Conservation (phyloP, 2,329 filamentous ascomycete genomes). For the Colletotrichum sp. region DNA sequence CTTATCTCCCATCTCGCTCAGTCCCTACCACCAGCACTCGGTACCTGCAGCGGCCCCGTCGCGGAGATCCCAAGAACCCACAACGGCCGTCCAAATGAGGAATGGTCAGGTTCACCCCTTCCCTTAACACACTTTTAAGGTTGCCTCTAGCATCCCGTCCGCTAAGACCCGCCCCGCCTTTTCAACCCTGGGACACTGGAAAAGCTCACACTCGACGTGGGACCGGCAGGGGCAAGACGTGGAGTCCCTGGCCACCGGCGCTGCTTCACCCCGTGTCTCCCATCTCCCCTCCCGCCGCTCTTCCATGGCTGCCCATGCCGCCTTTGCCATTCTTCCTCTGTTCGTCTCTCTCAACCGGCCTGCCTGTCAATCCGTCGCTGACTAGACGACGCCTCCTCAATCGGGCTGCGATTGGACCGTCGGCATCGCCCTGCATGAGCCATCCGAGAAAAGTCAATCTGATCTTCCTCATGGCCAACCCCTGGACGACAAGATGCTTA, state of each 20-base stretch:
- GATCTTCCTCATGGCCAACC: constrained; percentile 12
- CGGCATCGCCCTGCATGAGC: background rate
- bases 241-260: background rate
- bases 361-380: background rate
- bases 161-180: constrained; percentile 9
- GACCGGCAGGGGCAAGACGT: background rate
- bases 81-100: background rate
- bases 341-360: background rate
- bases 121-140: constrained; percentile 13
- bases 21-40: background rate
- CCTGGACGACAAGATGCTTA: background rate
- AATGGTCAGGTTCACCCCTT: background rate
- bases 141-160: constrained; percentile 13
- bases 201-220: background rate
- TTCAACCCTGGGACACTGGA: background rate
- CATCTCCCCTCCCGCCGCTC: background rate
- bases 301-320: background rate
- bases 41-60: constrained; percentile 13
- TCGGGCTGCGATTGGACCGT: background rate
- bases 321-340: background rate
- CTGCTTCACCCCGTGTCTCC: background rate
- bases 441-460: constrained; percentile 11
- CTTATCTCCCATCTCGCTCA: background rate
- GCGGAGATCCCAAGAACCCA: background rate
- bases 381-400: background rate